Conservation (phyloP, 768 basidiomycete genomes). For the Serendipita indica region DNA sequence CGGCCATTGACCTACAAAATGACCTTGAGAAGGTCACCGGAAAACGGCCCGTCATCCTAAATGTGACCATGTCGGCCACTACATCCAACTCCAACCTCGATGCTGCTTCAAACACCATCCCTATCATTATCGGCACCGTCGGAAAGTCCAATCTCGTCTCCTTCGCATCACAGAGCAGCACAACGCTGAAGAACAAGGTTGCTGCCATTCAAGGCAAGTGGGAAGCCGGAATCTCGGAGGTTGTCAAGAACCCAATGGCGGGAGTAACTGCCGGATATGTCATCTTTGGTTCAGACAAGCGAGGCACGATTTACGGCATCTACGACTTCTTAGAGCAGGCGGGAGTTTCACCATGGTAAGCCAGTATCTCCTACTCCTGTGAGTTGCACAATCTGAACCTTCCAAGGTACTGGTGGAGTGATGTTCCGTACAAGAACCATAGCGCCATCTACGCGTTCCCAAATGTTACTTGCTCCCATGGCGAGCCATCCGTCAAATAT, state of each 20-base stretch:
- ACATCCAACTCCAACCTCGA: conserved; percentile 15
- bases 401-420: conserved; percentile 47
- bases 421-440: conserved; percentile 46
- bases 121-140: conserved; percentile 52
- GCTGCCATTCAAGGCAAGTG: conserved; percentile 46
- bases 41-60: conserved; percentile 33
- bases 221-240: conserved; percentile 44
- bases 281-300: conserved; percentile 52
- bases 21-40: conserved; percentile 51
- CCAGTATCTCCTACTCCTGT: neutral
- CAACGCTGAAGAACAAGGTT: conserved; percentile 38
- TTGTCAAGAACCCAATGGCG: conserved; percentile 40
- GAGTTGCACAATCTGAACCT: neutral
- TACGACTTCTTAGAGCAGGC: conserved; percentile 60
- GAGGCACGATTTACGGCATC: conserved; percentile 50
- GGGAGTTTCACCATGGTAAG: conserved; percentile 56
- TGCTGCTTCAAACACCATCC: conserved; percentile 20
- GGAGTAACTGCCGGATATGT: conserved; percentile 41
- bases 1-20: conserved; percentile 41
- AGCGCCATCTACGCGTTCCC: conserved; percentile 28
- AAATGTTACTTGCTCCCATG: conserved; percentile 30
- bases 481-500: conserved; percentile 51
- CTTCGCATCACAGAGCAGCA: conserved; percentile 28
- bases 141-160: conserved; percentile 41
- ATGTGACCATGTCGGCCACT: conserved; percentile 30